A percentile compares a stretch with the other conserved stretches of the same genome.
phyloP scores from a whole-genome alignment of 2,329 filamentous ascomycete genomes.

The Aureobasidium sp. region DNA sequence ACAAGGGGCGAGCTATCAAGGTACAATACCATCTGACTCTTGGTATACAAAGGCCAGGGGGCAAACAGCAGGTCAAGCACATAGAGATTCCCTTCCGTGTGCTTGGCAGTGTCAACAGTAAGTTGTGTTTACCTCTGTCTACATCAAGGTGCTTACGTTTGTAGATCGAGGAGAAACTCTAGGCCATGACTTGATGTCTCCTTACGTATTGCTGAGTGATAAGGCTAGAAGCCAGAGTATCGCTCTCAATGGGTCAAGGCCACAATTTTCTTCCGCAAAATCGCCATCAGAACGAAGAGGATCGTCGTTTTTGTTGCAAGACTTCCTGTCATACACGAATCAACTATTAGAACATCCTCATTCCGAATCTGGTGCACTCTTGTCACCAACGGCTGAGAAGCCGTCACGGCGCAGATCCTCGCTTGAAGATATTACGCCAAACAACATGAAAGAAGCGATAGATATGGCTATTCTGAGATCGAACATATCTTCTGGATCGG shows the following conservation, averaged over 20 bases:
- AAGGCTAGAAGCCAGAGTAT: conserved; percentile 54
- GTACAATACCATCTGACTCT: conserved; percentile 86
- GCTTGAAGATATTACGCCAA: conserved; percentile 38
- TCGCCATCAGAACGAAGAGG: conserved; percentile 29
- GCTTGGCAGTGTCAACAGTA: conserved; percentile 80
- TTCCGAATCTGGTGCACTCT: conserved; percentile 51
- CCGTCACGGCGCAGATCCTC: conserved; percentile 34
- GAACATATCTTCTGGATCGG: conserved; percentile 50
- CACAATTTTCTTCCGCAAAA: conserved; percentile 18
- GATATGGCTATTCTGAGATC: conserved; percentile 77
- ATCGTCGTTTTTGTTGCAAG: conserved; percentile 43
- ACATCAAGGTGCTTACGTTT: conserved; percentile 21
- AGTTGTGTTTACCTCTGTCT: conserved; percentile 14
- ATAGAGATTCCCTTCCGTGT: conserved; percentile 90
- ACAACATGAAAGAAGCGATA: conserved; percentile 73
- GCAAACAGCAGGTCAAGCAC: conserved; percentile 75
- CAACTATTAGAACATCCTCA: conserved; percentile 59
- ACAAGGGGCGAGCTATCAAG: conserved; percentile 89
- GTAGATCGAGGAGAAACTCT: conserved; percentile 71
- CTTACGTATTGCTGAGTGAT: conserved; percentile 83
- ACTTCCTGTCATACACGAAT: conserved; percentile 72
- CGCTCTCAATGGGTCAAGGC: conserved; percentile 19
- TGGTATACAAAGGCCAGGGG: conserved; percentile 80
- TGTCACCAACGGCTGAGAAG: conserved; percentile 59
- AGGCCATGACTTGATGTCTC: conserved; percentile 89